Evolutionary conservation across 108 stramenopile genomes (phyloP), one percentile per base, ranked within the genome.

Genomic region (Parmales sp.): DNA sequence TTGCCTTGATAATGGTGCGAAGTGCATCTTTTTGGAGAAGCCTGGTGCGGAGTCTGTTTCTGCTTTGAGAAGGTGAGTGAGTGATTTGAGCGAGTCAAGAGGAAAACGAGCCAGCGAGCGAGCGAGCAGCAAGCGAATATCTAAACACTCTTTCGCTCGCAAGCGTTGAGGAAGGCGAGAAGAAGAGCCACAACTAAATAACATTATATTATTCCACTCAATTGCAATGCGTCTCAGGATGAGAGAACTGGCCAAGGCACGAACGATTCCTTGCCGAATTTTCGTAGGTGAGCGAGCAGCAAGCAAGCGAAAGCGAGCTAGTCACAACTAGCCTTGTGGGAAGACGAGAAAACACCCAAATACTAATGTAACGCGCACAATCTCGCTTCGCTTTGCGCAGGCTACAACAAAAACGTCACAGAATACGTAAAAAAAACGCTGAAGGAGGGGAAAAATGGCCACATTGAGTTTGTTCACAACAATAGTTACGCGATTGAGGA

Each of bases 401-500:
- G 91, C 36, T 92, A 80, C 79, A 92, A 92, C 78, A 92, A 92
- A 68, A 92, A 92, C 72, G 87, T 89, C 1, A 81, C 74, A 65
- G 76, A 78, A 26, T 92, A 87, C 76, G 74, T 87, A 25, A 66
- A 64, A 7, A 70, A 78, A 41, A 76, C 87, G 1, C 67, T 82
- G 18, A 74, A 77, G 49, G 43, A 25, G 25, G 2, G 13, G 2
- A 16, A 28, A 34, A 19, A 11, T 11, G 26, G 31, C 31, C 54
- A 60, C 28, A 19, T 60, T 11, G 31, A 60, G 26, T 88, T 88
- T 77, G 67, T 85, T 38, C 88, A 89, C 82, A 88, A 92, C 81
- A 92, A 92, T 69, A 79, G 77, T 45, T 92, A 90, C 76, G 68
- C 70, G 11, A 72, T 69, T 19, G 80, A 82, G 22, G 72, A 75